These are phyloP conservation scores for Paraphoma sp. DNA, from an alignment of 2,329 filamentous ascomycete species.

Conservation along the genomic window DNA sequence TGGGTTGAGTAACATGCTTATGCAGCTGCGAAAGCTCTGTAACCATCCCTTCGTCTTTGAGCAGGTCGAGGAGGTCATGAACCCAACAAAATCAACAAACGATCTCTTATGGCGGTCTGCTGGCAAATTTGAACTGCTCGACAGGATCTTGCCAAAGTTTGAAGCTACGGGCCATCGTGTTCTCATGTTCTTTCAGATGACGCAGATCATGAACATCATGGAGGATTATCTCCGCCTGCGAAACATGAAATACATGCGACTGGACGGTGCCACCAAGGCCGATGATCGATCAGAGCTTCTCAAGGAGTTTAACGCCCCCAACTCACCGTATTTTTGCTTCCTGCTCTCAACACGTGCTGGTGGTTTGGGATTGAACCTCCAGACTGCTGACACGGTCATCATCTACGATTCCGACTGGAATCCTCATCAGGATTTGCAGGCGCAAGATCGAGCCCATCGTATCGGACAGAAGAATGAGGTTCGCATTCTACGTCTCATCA, in stretches of 20 bases:
- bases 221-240: conserved; percentile 92
- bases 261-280: conserved; percentile 96
- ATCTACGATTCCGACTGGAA: conserved; percentile 99
- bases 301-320: conserved; percentile 84
- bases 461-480: conserved; percentile 99
- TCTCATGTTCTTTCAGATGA: conserved; percentile 99
- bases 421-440: conserved; percentile 97
- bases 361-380: conserved; percentile 95
- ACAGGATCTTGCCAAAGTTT: conserved; percentile 93
- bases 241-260: conserved; percentile 83
- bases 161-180: conserved; percentile 89
- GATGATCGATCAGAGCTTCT: conserved; percentile 94
- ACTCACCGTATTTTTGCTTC: conserved; percentile 97
- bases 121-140: conserved; percentile 95
- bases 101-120: conserved; percentile 94
- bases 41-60: conserved; percentile 99
- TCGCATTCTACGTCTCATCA: conserved; percentile 93
- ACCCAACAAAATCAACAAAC: conserved; percentile 85
- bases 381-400: conserved; percentile 98
- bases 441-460: conserved; percentile 99
- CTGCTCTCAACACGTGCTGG: conserved; percentile 97
- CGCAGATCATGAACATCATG: conserved; percentile 99
- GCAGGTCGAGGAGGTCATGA: conserved; percentile 98
- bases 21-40: conserved; percentile 98
- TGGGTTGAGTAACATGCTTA: conserved; percentile 98